phyloP scores from a whole-genome alignment of 1,284 basidiomycete species.

The Cutaneotrichosporon sp. region DNA sequence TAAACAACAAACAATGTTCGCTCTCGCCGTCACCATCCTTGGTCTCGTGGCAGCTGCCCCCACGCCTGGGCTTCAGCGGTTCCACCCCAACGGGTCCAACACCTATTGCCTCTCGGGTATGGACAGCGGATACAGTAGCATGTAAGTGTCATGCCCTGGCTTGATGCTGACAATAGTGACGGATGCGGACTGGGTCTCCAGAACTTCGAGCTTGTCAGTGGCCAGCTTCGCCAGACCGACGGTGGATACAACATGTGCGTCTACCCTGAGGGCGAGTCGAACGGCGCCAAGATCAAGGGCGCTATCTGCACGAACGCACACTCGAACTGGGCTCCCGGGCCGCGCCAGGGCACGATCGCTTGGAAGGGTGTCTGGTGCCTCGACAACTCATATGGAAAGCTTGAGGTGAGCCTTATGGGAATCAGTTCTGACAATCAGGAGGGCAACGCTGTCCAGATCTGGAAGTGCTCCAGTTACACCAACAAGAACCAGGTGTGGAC shows the following conservation, averaged over 20 bases:
- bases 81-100: background rate
- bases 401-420: background rate
- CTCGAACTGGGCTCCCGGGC: background rate
- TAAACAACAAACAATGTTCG: background rate
- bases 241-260: background rate
- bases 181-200: background rate
- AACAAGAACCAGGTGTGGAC: slow-evolving; percentile 1
- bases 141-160: background rate
- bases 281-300: background rate
- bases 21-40: background rate
- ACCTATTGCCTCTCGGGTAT: background rate
- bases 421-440: background rate
- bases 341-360: background rate
- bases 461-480: background rate
- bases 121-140: background rate
- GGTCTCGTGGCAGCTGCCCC: background rate
- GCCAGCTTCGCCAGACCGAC: background rate
- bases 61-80: background rate
- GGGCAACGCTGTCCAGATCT: background rate
- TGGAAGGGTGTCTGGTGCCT: background rate
- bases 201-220: background rate
- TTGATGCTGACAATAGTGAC: background rate
- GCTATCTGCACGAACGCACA: background rate
- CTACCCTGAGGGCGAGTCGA: background rate
- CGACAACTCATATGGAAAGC: background rate